Base-by-base conservation (phyloP, 352 stramenopile species). In the Pythium scleroteichum region DNA sequence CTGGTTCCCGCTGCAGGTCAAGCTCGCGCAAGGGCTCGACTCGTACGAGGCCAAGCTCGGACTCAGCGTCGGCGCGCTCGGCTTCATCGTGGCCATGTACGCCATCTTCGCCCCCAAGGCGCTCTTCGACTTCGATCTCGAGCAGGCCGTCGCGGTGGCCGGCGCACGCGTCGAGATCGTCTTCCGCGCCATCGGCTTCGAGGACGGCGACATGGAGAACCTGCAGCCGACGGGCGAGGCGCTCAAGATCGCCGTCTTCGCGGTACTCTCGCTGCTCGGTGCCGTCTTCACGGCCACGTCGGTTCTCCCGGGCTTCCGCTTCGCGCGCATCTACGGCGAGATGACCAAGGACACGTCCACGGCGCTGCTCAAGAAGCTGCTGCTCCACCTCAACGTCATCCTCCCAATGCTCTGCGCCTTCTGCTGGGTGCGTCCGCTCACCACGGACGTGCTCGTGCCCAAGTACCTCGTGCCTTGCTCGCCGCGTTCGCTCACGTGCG, bases 311-410 rank as follows among this genome's bases (percentile, higher is more conserved):
- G 79, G 74, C 4, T 90, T 93, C 44, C 74, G 84, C 46, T 93
- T 93, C 49, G 78, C 84, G 19, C 79, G 84, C 45, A 93, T 91
- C 74, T 93, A 93, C 66, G 66, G 63, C 46, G 84, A 86, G 53
- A 81, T 91, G 73, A 79, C 80, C 41, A 74, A 72, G 13, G 73
- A 82, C 59, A 65, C 69, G 22, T 61, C 72, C 35, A 69, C 62
- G 10, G 70, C 64, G 0, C 23, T 61, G 0, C 7, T 62, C 10
- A 70, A 59, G 35, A 90, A 87, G 58, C 20, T 79, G 23, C 64
- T 90, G 24, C 63, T 93, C 35, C 81, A 93, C 54, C 41, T 90
- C 53, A 90, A 93, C 66, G 79, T 88, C 64, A 61, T 88, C 20
- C 76, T 85, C 23, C 79, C 81, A 2, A 58, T 91, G 24, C n/a